These are phyloP conservation scores for Verbena officinalis DNA, from an alignment of 257 asterid genomes.

Conservation along the genomic window DNA sequence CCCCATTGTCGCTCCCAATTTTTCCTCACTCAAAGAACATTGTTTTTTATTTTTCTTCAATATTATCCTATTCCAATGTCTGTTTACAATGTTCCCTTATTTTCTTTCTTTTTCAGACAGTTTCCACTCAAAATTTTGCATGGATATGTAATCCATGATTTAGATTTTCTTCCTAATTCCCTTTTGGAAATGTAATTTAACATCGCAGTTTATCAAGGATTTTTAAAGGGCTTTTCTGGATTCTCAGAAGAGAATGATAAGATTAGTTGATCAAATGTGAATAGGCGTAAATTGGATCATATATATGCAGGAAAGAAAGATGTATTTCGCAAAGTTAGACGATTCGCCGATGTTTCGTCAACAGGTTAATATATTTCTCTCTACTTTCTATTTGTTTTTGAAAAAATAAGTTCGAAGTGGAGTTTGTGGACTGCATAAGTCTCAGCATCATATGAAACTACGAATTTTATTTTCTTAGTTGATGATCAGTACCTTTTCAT, in stretches of 20 bases:
- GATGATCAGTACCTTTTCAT: not conserved
- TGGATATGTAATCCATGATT: slow-evolving; percentile 1
- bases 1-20: slow-evolving; percentile 56
- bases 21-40: slow-evolving; percentile 25
- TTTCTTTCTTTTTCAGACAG: not conserved
- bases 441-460: not conserved
- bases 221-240: slow-evolving; percentile 8
- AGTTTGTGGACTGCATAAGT: not conserved
- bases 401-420: not conserved
- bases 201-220: not conserved
- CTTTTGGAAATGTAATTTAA: slow-evolving; percentile 10
- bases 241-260: slow-evolving; percentile 2
- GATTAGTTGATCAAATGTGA: slow-evolving; percentile 24
- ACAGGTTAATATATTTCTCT: slow-evolving; percentile 57
- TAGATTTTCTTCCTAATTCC: slow-evolving; percentile 18
- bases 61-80: not conserved
- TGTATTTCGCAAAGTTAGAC: slow-evolving; percentile 76
- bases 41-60: slow-evolving; percentile 4
- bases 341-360: slow-evolving; percentile 99
- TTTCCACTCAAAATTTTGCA: slow-evolving; percentile 14
- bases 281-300: slow-evolving; percentile 35
- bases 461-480: not conserved
- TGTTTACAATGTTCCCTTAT: not conserved
- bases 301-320: slow-evolving; percentile 59
- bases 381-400: not conserved